Evolutionary conservation across 345 rosid genomes (phyloP), one percentile per base, ranked within the genome.

Genomic region (Euphorbia tirucalli): DNA sequence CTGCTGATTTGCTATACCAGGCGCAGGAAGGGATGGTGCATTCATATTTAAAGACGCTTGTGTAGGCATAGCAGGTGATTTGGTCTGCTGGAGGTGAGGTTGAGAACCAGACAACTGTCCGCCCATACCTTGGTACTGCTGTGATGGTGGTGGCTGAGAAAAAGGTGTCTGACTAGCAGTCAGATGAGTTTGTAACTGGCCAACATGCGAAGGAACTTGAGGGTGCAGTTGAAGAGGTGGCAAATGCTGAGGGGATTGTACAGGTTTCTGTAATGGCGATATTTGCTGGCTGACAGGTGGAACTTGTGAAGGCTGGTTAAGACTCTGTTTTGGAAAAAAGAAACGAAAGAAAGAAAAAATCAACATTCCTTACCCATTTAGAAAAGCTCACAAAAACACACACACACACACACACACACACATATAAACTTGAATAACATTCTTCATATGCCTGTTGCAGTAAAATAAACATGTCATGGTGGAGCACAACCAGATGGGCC

Each of bases 191-290:
- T 76, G 87, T 25, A 52, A 71, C 74, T 82, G 85, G 69, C 78
- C 75, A 31, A 21, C 67, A 75, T 75, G 62, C 5, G 83, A 72
- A 61, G 87, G 54, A 63, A 74, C 81, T 69, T 78, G 85, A 61
- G 84, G 77, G 39, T 86, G 87, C 56, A 73, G 80, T 73, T 84
- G 87, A 72, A 84, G 76, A 43, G 88, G 75, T 43, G 85, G 80
- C 50, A 80, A 55, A 72, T 73, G 63, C 78, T 85, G 96, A 75
- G 96, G 92, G 22, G 91, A 85, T 49, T 75, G 88, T 70, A 77
- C 75, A 75, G 89, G 76, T 78, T 85, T 95, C 74, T 87, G 89
- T 57, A 81, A 66, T 13, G 91, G 87, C 72, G 97, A 83, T 77
- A 87, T 81, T 68, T 90, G 91, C 77, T 86, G 91, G 68, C 77